phyloP scores from a whole-genome alignment of 257 asterid genomes.

The Ajuga chamaepitys region DNA sequence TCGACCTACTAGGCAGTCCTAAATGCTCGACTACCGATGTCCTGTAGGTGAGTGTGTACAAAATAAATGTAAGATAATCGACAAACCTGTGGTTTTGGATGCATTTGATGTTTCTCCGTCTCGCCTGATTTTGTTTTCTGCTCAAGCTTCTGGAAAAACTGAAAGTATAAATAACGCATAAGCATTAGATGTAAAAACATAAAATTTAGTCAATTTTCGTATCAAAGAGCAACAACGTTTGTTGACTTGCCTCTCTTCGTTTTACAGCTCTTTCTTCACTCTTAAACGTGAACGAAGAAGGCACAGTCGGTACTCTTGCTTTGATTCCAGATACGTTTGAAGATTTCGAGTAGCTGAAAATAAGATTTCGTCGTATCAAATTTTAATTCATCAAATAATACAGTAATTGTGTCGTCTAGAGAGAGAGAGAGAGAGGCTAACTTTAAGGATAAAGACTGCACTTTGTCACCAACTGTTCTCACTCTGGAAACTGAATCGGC shows the following conservation, averaged over 20 bases:
- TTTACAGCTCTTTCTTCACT: slow-evolving; percentile 84
- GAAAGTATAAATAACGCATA: slow-evolving; percentile 12
- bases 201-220: background rate
- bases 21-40: too few relatives aligned
- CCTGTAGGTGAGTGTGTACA: background rate
- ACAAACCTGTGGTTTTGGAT: slow-evolving; percentile 49
- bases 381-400: background rate
- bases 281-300: slow-evolving; percentile 58
- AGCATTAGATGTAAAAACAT: slow-evolving; percentile 14
- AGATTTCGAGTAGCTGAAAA: slow-evolving; percentile 38
- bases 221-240: background rate
- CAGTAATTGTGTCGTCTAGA: background rate
- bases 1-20: too few relatives aligned
- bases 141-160: slow-evolving; percentile 70
- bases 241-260: slow-evolving; percentile 64
- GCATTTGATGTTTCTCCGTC: slow-evolving; percentile 34
- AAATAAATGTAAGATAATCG: slow-evolving; percentile 1
- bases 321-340: slow-evolving; percentile 26
- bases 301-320: slow-evolving; percentile 29
- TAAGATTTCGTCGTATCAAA: background rate
- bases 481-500: slow-evolving; percentile 27
- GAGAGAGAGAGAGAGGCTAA: slow-evolving; percentile 19
- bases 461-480: slow-evolving; percentile 22
- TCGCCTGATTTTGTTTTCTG: slow-evolving; percentile 42
- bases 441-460: slow-evolving; percentile 28